Evolutionary conservation across 257 asterid species (phyloP).

Genomic region (Przewalskia tangutica): DNA sequence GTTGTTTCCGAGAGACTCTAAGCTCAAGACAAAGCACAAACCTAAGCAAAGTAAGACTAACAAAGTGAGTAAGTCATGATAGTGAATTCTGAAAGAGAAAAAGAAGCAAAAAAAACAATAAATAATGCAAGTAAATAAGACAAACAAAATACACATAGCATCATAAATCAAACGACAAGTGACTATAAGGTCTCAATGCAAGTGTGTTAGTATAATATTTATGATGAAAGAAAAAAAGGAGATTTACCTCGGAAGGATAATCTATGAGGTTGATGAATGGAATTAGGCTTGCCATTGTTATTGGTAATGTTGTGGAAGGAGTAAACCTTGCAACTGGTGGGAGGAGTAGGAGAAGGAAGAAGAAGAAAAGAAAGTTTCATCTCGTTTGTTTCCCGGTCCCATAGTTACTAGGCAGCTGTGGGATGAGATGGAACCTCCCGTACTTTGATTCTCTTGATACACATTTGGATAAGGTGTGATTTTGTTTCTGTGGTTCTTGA

Average conservation of each 20-base stretch:
- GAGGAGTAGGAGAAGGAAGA: no score
- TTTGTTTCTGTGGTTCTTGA: neutral
- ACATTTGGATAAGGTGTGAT: neutral
- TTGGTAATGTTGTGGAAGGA: neutral
- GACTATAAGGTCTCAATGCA: neutral
- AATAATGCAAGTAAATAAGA: no score
- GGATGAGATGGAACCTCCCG: neutral
- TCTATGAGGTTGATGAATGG: constrained; percentile 1
- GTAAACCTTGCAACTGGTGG: no score
- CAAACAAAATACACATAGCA: no score
- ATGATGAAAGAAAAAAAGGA: neutral
- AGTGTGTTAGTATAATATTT: neutral
- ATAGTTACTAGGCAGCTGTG: neutral
- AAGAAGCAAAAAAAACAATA: no score
- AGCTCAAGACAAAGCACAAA: no score
- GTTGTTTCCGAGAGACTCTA: no score
- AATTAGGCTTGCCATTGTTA: neutral
- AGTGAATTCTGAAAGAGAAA: no score
- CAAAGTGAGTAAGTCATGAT: no score
- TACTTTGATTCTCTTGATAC: neutral
- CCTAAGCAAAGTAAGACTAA: no score
- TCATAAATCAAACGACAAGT: no score
- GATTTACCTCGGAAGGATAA: constrained; percentile 1
- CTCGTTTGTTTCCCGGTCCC: neutral
- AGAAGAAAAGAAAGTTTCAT: constrained; percentile 2